Evolutionary conservation across 345 rosid genomes (phyloP).

Genomic region (Punica granatum): DNA sequence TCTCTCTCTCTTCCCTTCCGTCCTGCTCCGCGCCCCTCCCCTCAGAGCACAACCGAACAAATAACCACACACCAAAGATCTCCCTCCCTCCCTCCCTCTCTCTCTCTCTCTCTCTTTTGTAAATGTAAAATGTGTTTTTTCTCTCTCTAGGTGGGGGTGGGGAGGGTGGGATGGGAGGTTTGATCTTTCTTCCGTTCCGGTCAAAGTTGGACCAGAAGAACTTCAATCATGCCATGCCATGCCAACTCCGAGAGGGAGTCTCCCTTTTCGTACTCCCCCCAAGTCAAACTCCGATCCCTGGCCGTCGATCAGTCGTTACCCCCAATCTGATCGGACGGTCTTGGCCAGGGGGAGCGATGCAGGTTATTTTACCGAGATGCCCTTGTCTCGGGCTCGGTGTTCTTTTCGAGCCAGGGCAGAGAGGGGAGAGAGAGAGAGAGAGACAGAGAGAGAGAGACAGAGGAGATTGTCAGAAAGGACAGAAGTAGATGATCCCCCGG

Average conservation of each 20-base stretch:
- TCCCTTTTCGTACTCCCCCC: too few relatives aligned
- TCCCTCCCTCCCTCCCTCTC: neutral
- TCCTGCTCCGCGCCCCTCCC: neutral
- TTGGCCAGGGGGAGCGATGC: neutral
- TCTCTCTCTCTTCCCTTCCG: neutral
- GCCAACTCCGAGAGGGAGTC: neutral
- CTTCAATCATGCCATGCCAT: slow-evolving; percentile 1
- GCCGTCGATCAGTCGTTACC: slow-evolving; percentile 1
- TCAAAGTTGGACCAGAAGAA: slow-evolving; percentile 13
- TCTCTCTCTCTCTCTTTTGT: neutral
- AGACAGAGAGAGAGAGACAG: too few relatives aligned
- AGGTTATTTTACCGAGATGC: neutral
- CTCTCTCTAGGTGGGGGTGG: too few relatives aligned
- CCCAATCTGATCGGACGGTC: slow-evolving; percentile 6
- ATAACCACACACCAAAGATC: neutral
- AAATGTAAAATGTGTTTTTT: neutral
- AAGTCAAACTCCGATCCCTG: slow-evolving; percentile 8
- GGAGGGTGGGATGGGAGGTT: neutral
- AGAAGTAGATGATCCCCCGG: neutral
- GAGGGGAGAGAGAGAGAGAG: too few relatives aligned
- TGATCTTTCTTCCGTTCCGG: neutral
- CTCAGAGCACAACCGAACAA: neutral
- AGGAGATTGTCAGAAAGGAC: neutral
- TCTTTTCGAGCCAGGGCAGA: too few relatives aligned
- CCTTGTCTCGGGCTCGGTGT: neutral